Base-by-base conservation (phyloP, 2,329 filamentous ascomycete genomes). In the Tolypocladium album region DNA sequence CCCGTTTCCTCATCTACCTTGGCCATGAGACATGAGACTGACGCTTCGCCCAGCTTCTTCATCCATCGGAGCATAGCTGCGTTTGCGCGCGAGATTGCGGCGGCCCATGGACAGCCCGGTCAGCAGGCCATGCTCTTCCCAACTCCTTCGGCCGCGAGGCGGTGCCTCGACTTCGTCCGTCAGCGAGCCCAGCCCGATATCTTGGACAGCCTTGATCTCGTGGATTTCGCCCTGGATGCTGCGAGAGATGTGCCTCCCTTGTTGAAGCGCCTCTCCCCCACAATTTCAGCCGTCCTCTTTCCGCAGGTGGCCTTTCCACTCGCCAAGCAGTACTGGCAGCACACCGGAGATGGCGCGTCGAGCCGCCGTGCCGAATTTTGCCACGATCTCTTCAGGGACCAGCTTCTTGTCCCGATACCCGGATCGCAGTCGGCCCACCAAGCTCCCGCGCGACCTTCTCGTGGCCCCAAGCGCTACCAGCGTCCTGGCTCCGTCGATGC, bases 281-380 rank as follows among this genome's bases (percentile, higher is more conserved):
- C 80, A 12, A 76, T 92, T 27, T 88, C 83, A 1, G 86, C 86
- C 31, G 86, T 96, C 3, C 70, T 97, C 50, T 91, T 88, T 66
- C 84, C 87, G 0, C 78, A 82, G 55, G 82, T 86, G 15, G 75
- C 85, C 22, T 92, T 88, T 67, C 75, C 84, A 5, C 74, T 89
- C 61, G 90, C 91, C n/a, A 97, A 97, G 73, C 84, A 92, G 68
- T 97, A 96, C 69, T 99, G 94, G 94, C 94, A 97, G 72, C 94
- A 99, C 72, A 89, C 90, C 0, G 94, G 94, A 24, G 92, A 96
- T 63, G 94, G 94, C 20, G 81, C 96, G 17, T 97, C 92, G 0
- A 97, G 92, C 71, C 87, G 94, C 57, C 85, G 92, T 47, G 92
- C 91, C 40, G 93, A 97, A 70, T 97, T 96, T 72, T 96, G 90